Base-by-base conservation (phyloP, 768 basidiomycete genomes). In the Coprinopsis cinerea region DNA sequence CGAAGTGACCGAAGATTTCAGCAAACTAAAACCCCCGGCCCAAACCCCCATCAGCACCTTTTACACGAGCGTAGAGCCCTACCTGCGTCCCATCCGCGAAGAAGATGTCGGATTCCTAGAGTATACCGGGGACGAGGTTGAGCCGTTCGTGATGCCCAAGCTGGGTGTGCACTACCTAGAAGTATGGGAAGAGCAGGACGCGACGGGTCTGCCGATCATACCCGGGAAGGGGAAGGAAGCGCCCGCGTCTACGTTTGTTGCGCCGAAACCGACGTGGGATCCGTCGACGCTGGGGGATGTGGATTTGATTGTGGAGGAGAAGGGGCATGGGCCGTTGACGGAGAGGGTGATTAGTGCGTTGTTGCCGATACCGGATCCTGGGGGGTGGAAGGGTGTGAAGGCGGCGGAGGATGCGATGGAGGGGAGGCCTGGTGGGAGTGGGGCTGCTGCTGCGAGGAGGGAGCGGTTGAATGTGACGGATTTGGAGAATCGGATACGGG, bases 61-160 rank as follows among this genome's bases (percentile, higher is more conserved):
- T 62, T 92, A 92, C 66, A 73, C 85, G 22, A 86, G 83, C 59
- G 81, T 95, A 40, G 95, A 97, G 59, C 87, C 89, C 10, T 99
- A 88, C 74, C 73, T 94, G 60, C 83, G 93, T 44, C 79, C 81
- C 20, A 82, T 97, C 37, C 86, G 86, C 54, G 96, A 98, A 67
- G 96, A 98, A 65, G 96, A 99, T 61, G 70, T 98, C 24, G 95
- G 95, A 2, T 94, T 92, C 66, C 75, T 99, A 46, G 88, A 91
- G 52, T 88, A 88, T 59, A 84, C 85, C 10, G 88, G 79, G n/a
- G 93, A 97, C 59, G 93, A 96, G 53, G 73, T 89, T 7, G 89
- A 92, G 50, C 86, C 91, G 0, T 96, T 81, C 59, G 67, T 91
- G 27, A 80, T 94, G 67, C 95, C 95, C 24, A 80, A 85, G 49